A percentile compares a stretch with the other conserved stretches of the same genome.
phyloP scores from a whole-genome alignment of 441 rosid genomes.

The Flueggea neowawraea region DNA sequence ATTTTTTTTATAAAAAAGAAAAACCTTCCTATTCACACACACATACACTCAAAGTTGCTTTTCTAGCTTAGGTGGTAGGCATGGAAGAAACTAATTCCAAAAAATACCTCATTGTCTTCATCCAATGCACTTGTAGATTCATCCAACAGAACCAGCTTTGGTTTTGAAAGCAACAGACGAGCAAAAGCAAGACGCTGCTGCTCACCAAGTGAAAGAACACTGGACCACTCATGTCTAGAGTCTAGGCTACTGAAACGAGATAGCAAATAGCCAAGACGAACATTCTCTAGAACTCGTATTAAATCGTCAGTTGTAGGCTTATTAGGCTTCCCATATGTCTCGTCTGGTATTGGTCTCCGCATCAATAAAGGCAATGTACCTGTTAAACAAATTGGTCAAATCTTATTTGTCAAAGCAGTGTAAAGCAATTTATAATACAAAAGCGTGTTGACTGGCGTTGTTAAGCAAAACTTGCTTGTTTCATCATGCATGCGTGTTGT shows the following conservation, averaged over 20 bases:
- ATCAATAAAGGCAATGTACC: conserved; percentile 51
- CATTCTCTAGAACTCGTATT: conserved; percentile 56
- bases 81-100: neutral
- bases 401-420: neutral
- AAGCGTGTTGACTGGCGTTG: neutral
- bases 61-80: neutral
- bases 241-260: conserved; percentile 76
- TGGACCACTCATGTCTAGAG: conserved; percentile 75
- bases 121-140: conserved; percentile 96
- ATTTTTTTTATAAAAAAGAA: no score
- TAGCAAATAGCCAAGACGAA: conserved; percentile 64
- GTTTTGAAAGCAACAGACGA: conserved; percentile 80
- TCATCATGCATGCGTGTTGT: neutral
- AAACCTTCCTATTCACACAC: no score
- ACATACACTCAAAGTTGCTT: neutral
- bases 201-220: conserved; percentile 96
- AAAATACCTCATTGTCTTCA: conserved; percentile 82
- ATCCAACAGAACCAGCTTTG: conserved; percentile 79
- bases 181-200: conserved; percentile 97
- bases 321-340: conserved; percentile 22
- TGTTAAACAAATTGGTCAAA: conserved; percentile 21
- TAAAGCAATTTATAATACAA: no score
- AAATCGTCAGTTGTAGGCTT: conserved; percentile 73
- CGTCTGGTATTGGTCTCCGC: conserved; percentile 18
- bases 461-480: neutral